Evolutionary conservation across 2,329 filamentous ascomycete species (phyloP), one percentile per base, ranked within the genome.

Genomic region (Colletotrichum trifolii): DNA sequence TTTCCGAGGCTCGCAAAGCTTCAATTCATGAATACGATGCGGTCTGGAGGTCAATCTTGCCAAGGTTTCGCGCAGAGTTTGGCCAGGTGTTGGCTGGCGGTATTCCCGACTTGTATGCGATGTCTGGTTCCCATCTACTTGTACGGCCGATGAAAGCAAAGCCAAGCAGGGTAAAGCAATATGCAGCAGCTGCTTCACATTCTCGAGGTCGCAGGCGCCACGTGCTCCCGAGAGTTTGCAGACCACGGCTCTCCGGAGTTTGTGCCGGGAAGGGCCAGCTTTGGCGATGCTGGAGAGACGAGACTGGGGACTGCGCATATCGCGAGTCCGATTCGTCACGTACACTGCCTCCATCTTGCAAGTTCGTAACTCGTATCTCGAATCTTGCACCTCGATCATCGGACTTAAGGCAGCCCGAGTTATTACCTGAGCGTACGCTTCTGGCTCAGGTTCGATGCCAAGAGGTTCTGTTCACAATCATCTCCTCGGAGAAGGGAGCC

Each of bases 201-300:
- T 13, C 10, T 25, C 13, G 8, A 47, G 48, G 25, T 5, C 25
- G 52, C 50, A 63, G 52, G 42, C 47, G 45, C 58, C 63, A 63
- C 58, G 53, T 66, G 52, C 56, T 50, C 43, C 45, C 61, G 35
- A 50, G 45, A 60, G 56, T 54, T 11, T 40, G 56, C 50, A 11
- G 49, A 42, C 43, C 54, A 13, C 56, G 25, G 25, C 25, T 25
- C 25, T 5, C 3, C 4, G 42, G 60, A 38, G 43, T 60, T 8
- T 38, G 15, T 48, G 33, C 35, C 35, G 40, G 34, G 40, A 53
- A 15, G 36, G 47, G 13, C 50, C 48, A 55, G 42, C 55, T 43
- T 64, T 48, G 54, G 43, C 56, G 43, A 60, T 60, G 42, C 55
- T 49, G 42, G 56, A 48, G 33, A 8, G 43, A 48, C 11, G 6